Conservation (phyloP, 176 grass and related monocot species). For the Themeda triandra region DNA sequence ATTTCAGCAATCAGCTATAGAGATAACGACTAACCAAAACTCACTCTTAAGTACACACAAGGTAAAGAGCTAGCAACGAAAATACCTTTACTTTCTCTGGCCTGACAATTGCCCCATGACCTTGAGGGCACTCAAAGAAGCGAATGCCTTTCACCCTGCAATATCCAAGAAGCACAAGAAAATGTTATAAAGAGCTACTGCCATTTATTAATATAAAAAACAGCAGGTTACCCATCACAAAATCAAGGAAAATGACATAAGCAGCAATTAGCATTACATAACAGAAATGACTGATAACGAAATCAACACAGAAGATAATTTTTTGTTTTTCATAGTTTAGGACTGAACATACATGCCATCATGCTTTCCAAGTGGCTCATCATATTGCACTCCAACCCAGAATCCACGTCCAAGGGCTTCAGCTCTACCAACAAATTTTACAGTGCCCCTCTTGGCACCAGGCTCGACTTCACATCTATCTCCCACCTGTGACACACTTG, state of each 20-base stretch:
- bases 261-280: neutral
- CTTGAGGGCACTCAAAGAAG: slow-evolving; percentile 79
- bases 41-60: neutral
- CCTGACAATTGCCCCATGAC: slow-evolving; percentile 86
- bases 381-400: slow-evolving; percentile 92
- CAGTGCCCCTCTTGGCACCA: slow-evolving; percentile 77
- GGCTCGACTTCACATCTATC: slow-evolving; percentile 96
- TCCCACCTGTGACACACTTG: slow-evolving; percentile 49
- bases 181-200: slow-evolving; percentile 7
- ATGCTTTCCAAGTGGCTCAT: slow-evolving; percentile 92
- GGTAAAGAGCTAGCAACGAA: neutral
- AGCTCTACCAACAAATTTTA: slow-evolving; percentile 83
- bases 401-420: slow-evolving; percentile 79
- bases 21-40: neutral
- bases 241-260: neutral
- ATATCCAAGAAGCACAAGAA: neutral
- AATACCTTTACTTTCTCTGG: slow-evolving; percentile 95
- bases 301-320: neutral
- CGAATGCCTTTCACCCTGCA: slow-evolving; percentile 82
- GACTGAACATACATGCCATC: slow-evolving; percentile 82
- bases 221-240: neutral
- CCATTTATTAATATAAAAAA: neutral
- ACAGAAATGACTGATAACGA: neutral
- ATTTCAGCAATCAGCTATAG: neutral
- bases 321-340: neutral